Conservation (phyloP, 225 moss, liverwort and hornwort species). For the Takakia lepidozioides region DNA sequence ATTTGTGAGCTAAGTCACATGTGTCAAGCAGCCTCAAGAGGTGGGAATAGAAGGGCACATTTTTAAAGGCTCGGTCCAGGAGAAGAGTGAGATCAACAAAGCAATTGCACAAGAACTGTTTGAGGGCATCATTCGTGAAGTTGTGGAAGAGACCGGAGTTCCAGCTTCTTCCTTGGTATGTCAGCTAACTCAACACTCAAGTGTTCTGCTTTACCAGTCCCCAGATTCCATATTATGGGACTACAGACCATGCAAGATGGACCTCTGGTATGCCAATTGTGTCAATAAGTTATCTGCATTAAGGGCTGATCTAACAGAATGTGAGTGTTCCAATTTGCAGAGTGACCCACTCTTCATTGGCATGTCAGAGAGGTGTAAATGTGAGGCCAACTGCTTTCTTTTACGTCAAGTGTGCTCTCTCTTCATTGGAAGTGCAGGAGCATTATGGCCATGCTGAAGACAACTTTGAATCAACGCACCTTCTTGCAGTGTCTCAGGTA, state of each 20-base stretch:
- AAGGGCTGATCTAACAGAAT: no score
- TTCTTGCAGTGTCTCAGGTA: slow-evolving; percentile 52
- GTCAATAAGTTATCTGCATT: no score
- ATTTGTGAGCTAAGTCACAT: no score
- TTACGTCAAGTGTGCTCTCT: slow-evolving; percentile 63
- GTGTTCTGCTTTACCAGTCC: no score
- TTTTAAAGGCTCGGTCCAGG: slow-evolving; percentile 6
- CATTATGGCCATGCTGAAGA: slow-evolving; percentile 59
- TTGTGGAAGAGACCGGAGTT: slow-evolving; percentile 93
- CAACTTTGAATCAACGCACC: slow-evolving; percentile 68
- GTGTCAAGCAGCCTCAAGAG: slow-evolving; percentile 80
- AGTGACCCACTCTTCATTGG: slow-evolving; percentile 85
- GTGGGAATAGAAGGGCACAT: slow-evolving; percentile 54
- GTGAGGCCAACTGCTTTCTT: slow-evolving; percentile 86
- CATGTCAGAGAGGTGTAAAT: slow-evolving; percentile 68
- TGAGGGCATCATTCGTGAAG: slow-evolving; percentile 81
- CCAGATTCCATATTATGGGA: no score
- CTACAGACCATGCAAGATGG: no score
- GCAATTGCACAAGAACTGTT: slow-evolving; percentile 74
- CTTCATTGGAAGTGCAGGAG: slow-evolving; percentile 51
- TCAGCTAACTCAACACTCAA: not conserved
- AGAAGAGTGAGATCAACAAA: slow-evolving; percentile 27
- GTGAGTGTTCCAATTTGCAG: no score
- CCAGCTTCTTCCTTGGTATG: slow-evolving; percentile 53
- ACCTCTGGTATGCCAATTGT: no score